Evolutionary conservation across 2,329 filamentous ascomycete genomes (phyloP).

Genomic region (Cytospora mali): DNA sequence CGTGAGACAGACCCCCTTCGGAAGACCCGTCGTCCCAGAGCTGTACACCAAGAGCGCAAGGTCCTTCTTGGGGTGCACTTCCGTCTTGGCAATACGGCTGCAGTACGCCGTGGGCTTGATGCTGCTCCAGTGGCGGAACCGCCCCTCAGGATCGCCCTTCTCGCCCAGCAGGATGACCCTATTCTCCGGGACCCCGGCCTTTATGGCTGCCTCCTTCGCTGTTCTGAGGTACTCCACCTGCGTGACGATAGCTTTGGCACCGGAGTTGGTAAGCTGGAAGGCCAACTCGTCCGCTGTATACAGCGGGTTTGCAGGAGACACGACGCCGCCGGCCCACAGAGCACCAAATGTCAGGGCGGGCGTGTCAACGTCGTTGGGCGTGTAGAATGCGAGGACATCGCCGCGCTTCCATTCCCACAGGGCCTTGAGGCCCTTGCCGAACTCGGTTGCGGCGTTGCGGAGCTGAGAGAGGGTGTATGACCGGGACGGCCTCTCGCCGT

Average conservation of each 20-base stretch:
- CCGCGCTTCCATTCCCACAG: slow-evolving; percentile 78
- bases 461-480: slow-evolving; percentile 72
- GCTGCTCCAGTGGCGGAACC: slow-evolving; percentile 71
- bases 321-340: slow-evolving; percentile 79
- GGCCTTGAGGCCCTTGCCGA: slow-evolving; percentile 77
- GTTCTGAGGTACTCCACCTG: slow-evolving; percentile 67
- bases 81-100: slow-evolving; percentile 57
- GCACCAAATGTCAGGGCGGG: slow-evolving; percentile 76
- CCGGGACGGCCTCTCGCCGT: slow-evolving; percentile 64
- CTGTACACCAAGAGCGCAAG: slow-evolving; percentile 85
- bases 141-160: slow-evolving; percentile 58
- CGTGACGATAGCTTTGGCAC: slow-evolving; percentile 75
- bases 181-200: slow-evolving; percentile 70
- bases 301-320: slow-evolving; percentile 85
- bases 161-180: slow-evolving; percentile 78
- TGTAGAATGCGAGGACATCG: slow-evolving; percentile 81
- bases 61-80: slow-evolving; percentile 69
- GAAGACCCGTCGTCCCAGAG: slow-evolving; percentile 85
- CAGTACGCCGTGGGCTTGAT: slow-evolving; percentile 66
- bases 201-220: slow-evolving; percentile 68
- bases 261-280: slow-evolving; percentile 79
- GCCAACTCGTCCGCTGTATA: slow-evolving; percentile 84
- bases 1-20: slow-evolving; percentile 87
- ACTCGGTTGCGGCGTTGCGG: slow-evolving; percentile 67
- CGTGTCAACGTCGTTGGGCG: slow-evolving; percentile 85